A percentile compares a stretch with the other conserved stretches of the same genome.
Conservation (phyloP, 2,329 filamentous ascomycete genomes). For the Aureobasidium sp. region DNA sequence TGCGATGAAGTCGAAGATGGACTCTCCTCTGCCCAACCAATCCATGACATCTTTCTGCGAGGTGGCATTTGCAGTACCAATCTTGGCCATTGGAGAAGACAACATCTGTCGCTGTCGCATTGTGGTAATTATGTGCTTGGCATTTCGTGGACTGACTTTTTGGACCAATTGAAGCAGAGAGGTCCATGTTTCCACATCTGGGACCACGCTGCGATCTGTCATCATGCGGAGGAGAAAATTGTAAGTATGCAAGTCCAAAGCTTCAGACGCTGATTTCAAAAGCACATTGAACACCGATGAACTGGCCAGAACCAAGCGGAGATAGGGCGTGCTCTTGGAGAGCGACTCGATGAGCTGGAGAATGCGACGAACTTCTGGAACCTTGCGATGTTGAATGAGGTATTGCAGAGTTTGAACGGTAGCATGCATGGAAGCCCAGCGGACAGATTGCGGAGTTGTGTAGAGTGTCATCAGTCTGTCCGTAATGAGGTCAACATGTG, state of each 20-base stretch:
- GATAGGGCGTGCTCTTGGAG: neutral
- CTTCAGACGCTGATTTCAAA: conserved; percentile 20
- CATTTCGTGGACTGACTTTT: conserved; percentile 6
- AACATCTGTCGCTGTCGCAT: conserved; percentile 24
- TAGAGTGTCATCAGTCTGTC: conserved; percentile 19
- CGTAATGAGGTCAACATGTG: conserved; percentile 18
- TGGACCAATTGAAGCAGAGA: neutral
- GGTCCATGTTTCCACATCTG: conserved; percentile 23
- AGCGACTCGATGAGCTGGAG: conserved; percentile 17
- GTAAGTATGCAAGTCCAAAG: conserved; percentile 25
- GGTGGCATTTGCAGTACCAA: neutral
- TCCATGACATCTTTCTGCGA: conserved; percentile 17
- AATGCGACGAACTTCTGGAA: conserved; percentile 19
- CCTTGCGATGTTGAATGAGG: conserved; percentile 18
- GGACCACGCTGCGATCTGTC: conserved; percentile 17
- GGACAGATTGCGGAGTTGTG: conserved; percentile 2
- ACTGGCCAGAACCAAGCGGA: neutral
- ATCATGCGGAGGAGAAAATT: conserved; percentile 22
- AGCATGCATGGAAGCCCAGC: conserved; percentile 19
- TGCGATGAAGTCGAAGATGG: conserved; percentile 18
- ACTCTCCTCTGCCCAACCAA: conserved; percentile 17
- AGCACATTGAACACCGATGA: conserved; percentile 20
- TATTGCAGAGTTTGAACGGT: conserved; percentile 20
- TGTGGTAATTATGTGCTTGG: conserved; percentile 12
- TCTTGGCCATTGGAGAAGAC: conserved; percentile 12